Conservation (phyloP, 163 green algal genomes). For the Trebouxiophyceae sp. region DNA sequence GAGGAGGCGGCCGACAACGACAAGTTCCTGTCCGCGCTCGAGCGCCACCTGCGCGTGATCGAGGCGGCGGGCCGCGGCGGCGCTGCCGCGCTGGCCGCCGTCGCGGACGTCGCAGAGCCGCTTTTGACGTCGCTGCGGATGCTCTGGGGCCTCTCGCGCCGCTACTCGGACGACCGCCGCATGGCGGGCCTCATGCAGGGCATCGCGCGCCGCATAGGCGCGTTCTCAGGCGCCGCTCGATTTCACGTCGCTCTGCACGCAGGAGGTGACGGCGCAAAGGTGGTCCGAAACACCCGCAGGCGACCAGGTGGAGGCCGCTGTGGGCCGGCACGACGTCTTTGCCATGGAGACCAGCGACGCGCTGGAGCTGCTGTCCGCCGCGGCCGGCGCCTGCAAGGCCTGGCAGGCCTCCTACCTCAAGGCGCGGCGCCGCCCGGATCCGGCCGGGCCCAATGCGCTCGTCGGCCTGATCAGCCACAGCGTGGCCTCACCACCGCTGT, state of each 20-base stretch:
- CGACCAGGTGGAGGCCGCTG: not conserved
- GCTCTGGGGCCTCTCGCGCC: not conserved
- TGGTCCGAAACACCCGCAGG: not conserved
- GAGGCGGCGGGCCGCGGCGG: too few species aligned
- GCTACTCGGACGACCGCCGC: not conserved
- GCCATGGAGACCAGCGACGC: not conserved
- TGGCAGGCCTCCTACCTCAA: not conserved
- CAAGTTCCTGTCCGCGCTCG: not conserved
- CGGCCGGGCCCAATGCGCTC: too few species aligned
- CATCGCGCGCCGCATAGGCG: not conserved
- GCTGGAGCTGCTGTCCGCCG: not conserved
- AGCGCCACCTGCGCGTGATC: not conserved
- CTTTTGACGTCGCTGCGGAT: not conserved
- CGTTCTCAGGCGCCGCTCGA: too few species aligned
- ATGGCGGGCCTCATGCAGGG: not conserved
- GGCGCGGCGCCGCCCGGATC: too few species aligned
- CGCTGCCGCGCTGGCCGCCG: not conserved
- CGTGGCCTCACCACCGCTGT: too few species aligned
- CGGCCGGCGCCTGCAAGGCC: not conserved
- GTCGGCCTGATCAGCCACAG: too few species aligned
- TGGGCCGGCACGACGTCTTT: not conserved
- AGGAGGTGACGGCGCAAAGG: too few species aligned
- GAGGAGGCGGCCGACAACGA: not conserved
- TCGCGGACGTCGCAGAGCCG: not conserved
- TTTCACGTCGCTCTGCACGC: too few species aligned